Base-by-base conservation (phyloP, 2,329 filamentous ascomycete genomes). In the Pseudocercospora eumusae region DNA sequence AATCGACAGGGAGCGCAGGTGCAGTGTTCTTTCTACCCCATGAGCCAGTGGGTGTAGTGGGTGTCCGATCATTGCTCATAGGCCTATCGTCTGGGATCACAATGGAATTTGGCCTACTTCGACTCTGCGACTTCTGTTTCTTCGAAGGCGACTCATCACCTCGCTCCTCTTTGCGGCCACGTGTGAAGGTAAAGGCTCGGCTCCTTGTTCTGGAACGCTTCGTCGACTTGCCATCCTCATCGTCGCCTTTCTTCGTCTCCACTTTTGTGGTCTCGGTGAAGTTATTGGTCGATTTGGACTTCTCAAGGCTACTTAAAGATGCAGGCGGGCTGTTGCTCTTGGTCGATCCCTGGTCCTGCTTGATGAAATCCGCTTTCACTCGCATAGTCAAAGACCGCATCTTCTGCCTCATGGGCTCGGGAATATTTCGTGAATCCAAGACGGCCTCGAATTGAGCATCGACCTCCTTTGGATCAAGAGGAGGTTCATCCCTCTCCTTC, bases 301-400 rank as follows among this genome's bases (percentile, higher is more conserved):
- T 80, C 73, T 69, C 74, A 68, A 60, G 75, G 81, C 72, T 76
- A 78, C 71, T 80, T 75, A 67, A 69, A 79, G 81, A 78, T 66
- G 77, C 71, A 73, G 78, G 68, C 80, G 78, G 57, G 83, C 82
- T 75, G 81, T 80, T 76, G 83, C 87, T 74, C 57, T 69, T 71
- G 0, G 64, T 61, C 25, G 71, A 64, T 5, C 70, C 71, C 53
- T 90, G 91, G 74, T 97, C 91, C 75, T 96, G 93, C 57, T 89
- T 88, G 70, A 98, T 92, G 71, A 99, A 96, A 73, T 98, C 93
- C 74, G 92, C 91, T 78, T 99, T 99, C 80, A 98, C 93, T 36
- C 90, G 89, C 67, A 91, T 84, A 65, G 91, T 92, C 63, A 99
- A 81, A 60, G 88, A 93, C 50, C 93, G 86, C 92, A 99, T 97